Conservation (phyloP, 371 early-diverging fungal species). For the Mucor piriformis region DNA sequence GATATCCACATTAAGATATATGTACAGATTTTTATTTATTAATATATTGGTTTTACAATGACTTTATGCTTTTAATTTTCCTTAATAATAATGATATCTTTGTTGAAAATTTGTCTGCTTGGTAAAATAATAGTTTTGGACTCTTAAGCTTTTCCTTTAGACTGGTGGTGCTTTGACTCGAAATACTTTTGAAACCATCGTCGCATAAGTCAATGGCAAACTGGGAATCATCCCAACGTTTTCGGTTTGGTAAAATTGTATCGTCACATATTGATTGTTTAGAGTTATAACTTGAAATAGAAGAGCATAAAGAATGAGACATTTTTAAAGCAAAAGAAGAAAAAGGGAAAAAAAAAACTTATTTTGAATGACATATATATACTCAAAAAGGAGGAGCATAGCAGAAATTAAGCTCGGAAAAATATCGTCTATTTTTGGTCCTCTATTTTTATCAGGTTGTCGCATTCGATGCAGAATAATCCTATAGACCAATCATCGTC, state of each 20-base stretch:
- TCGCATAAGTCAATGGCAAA: slow-evolving; percentile 32
- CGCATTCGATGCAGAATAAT: too few relatives aligned
- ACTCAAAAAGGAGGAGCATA: background rate
- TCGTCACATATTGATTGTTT: background rate
- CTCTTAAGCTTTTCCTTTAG: background rate
- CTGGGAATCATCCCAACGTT: slow-evolving; percentile 35
- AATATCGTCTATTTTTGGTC: background rate
- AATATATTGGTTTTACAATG: background rate
- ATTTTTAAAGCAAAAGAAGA: background rate
- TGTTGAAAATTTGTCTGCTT: background rate
- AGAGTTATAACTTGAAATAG: slow-evolving; percentile 17
- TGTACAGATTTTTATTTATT: too few relatives aligned
- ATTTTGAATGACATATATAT: background rate
- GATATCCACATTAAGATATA: slow-evolving; percentile 2
- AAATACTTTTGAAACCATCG: slow-evolving; percentile 7
- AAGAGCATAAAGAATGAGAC: slow-evolving; percentile 2
- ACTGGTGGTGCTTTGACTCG: background rate
- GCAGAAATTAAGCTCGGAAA: background rate
- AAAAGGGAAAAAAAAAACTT: background rate
- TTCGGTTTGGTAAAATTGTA: background rate
- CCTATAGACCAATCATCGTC: too few relatives aligned
- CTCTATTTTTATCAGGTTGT: too few relatives aligned
- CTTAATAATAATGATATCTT: slow-evolving; percentile 1
- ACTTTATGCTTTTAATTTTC: slow-evolving; percentile 1
- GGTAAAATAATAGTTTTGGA: background rate